Evolutionary conservation across 2,329 filamentous ascomycete genomes (phyloP).

Genomic region (Neofusicoccum ribis): DNA sequence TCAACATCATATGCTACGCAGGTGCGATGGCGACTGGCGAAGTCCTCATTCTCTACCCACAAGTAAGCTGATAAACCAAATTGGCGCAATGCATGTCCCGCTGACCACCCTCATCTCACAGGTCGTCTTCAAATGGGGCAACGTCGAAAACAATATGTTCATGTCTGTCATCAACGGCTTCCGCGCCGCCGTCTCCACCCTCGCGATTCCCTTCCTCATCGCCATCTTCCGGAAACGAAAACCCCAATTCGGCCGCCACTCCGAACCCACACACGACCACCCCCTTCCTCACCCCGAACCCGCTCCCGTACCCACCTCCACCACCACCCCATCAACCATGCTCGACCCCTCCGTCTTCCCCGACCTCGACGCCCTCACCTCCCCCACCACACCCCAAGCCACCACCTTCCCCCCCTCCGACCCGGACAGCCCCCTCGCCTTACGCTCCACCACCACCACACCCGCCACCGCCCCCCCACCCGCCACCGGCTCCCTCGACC

Average conservation of each 20-base stretch:
- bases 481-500: no score
- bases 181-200: constrained; percentile 21
- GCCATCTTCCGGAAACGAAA: constrained; percentile 13
- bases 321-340: background rate
- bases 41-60: constrained; percentile 22
- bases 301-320: background rate
- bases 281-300: background rate
- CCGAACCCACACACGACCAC: background rate
- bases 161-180: constrained; percentile 22
- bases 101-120: background rate
- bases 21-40: constrained; percentile 19
- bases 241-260: background rate
- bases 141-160: constrained; percentile 23
- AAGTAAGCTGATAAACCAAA: background rate
- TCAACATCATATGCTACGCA: constrained; percentile 22
- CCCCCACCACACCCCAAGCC: no score
- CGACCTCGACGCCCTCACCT: background rate
- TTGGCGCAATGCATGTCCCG: no score
- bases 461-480: no score
- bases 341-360: constrained; percentile 6
- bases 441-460: no score
- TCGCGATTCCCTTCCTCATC: constrained; percentile 22
- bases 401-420: no score
- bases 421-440: no score
- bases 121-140: constrained; percentile 23